These are phyloP conservation scores for Rhododendron mucronatum DNA, from an alignment of 148 eudicot species.

Conservation along the genomic window DNA sequence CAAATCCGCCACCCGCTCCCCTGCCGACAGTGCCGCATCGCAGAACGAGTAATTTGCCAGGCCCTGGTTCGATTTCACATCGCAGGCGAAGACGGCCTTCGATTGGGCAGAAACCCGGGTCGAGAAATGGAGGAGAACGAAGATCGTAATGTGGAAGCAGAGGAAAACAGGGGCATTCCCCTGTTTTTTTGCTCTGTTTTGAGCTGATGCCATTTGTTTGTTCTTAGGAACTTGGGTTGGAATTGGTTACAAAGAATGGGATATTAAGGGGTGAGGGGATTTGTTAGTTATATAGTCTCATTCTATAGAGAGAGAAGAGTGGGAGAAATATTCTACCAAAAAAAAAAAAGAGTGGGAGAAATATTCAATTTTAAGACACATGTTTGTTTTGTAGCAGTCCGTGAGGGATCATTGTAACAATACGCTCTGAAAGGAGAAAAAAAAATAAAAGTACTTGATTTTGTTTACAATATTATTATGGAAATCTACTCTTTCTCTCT, in stretches of 20 bases:
- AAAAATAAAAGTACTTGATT: neutral
- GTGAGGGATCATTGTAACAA: constrained; percentile 25
- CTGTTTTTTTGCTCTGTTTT: constrained; percentile 23
- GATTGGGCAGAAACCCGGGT: neutral
- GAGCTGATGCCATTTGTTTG: constrained; percentile 26
- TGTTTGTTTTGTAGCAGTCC: constrained; percentile 37
- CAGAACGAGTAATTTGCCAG: constrained; percentile 17
- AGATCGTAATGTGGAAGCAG: constrained; percentile 15
- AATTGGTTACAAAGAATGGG: neutral
- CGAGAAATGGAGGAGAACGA: neutral
- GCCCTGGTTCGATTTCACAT: constrained; percentile 4
- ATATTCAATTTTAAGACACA: neutral
- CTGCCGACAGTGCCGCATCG: neutral
- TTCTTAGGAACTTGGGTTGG: neutral
- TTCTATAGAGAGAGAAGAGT: constrained; percentile 17
- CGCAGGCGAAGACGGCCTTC: constrained; percentile 16
- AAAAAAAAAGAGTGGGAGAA: neutral
- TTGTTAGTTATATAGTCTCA: neutral
- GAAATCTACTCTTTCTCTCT: neutral
- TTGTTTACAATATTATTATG: neutral
- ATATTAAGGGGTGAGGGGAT: neutral
- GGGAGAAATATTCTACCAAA: no score
- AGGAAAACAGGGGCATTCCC: constrained; percentile 29
- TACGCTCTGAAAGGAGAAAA: neutral
- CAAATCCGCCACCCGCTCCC: constrained; percentile 19